Conservation (phyloP, 2,329 filamentous ascomycete genomes). For the Claviceps arundinis region DNA sequence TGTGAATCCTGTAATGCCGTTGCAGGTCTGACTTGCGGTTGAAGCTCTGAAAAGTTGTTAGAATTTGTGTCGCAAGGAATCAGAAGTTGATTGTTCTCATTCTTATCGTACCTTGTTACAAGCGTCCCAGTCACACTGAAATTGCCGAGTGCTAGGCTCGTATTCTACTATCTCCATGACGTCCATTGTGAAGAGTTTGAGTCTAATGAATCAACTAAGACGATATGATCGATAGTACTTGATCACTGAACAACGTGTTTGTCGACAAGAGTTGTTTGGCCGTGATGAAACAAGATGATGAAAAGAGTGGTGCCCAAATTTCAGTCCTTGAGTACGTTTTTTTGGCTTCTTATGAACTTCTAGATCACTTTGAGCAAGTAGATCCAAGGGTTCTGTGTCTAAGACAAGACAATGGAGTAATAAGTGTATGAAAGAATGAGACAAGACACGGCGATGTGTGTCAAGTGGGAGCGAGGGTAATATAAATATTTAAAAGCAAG, state of each 20-base stretch:
- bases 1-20: slow-evolving; percentile 58
- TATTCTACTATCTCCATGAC: slow-evolving; percentile 52
- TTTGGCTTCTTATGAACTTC: too few relatives aligned
- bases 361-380: background rate
- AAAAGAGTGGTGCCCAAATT: background rate
- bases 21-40: slow-evolving; percentile 60
- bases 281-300: background rate
- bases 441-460: background rate
- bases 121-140: slow-evolving; percentile 49
- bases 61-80: background rate
- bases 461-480: background rate
- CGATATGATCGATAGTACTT: background rate
- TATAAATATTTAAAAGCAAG: background rate
- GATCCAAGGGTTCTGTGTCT: background rate
- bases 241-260: background rate
- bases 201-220: too few relatives aligned
- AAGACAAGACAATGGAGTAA: background rate
- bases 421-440: background rate
- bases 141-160: slow-evolving; percentile 48
- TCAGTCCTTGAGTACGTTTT: too few relatives aligned
- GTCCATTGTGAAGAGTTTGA: slow-evolving; percentile 32
- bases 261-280: background rate
- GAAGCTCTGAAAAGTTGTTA: slow-evolving; percentile 40
- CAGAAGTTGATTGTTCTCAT: too few relatives aligned
- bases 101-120: slow-evolving; percentile 43